Evolutionary conservation across 768 basidiomycete genomes (phyloP), one percentile per base, ranked within the genome.

Genomic region (Infundibulicybe gibba): DNA sequence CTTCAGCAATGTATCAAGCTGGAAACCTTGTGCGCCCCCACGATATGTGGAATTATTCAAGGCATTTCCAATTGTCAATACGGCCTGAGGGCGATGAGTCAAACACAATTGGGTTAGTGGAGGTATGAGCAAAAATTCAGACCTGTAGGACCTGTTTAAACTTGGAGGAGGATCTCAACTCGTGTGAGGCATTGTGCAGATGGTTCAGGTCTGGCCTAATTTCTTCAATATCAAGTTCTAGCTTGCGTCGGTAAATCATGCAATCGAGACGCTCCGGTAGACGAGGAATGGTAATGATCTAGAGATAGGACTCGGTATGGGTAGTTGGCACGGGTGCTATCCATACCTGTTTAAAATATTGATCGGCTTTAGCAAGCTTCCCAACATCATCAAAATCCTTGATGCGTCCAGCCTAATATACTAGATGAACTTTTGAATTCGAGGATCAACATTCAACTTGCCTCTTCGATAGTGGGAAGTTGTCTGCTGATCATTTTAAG

Each of bases 211-310:
- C 92, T 0, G 90, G 90, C 16, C 85, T 77, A 32, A 89, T 74
- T 67, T 97, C 93, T 49, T 83, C 88, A 31, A 93, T 73, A 35
- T 91, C 90, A 38, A 92, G 59, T 41, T 94, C 89, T 12, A 95
- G 74, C 52, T 81, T 83, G n/a, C 81, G 76, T 10, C 90, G 80
- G 61, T 87, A 94, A 11, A 92, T 58, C 86, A 95, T 93, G 57
- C 84, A 87, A 4, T 86, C 81, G 19, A 94, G 59, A 5, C 94
- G 79, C 51, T 85, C 76, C 2, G 77, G 58, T 9, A 95, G 75
- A 17, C 90, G 74, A 2, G 92, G 90, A 32, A 95, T 84, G 1
- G 68, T 66, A 71, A 85, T 85, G 45, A 94, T 86, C 89, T 94
- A 15, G 30, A 2, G 9, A 20, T 32, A 54, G 17, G 61, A 39